Conservation (phyloP, 805 yeast genomes). For the Lachancea fermentati region DNA sequence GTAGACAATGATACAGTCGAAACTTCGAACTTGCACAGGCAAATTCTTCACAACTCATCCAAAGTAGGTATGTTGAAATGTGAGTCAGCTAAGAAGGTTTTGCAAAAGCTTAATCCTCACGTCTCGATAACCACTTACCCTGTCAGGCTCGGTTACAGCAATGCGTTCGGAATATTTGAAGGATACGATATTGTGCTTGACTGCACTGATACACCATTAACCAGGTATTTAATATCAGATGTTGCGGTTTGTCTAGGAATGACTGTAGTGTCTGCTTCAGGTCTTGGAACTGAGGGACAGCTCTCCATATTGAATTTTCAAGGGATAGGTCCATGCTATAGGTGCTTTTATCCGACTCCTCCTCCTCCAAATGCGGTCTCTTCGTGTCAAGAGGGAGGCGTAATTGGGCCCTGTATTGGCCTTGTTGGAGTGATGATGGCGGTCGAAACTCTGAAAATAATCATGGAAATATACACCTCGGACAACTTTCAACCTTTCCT, state of each 20-base stretch:
- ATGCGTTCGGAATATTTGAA: slow-evolving; percentile 59
- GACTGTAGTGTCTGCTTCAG: slow-evolving; percentile 87
- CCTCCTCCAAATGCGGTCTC: slow-evolving; percentile 80
- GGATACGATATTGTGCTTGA: slow-evolving; percentile 76
- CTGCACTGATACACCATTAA: slow-evolving; percentile 90
- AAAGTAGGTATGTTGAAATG: slow-evolving; percentile 68
- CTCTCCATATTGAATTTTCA: slow-evolving; percentile 65
- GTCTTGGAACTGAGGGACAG: slow-evolving; percentile 89
- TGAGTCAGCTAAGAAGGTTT: slow-evolving; percentile 62
- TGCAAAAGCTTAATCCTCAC: slow-evolving; percentile 59
- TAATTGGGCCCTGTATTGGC: slow-evolving; percentile 95
- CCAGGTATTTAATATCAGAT: slow-evolving; percentile 84
- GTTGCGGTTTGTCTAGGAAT: slow-evolving; percentile 62
- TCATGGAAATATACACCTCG: slow-evolving; percentile 47
- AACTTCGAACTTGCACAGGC: slow-evolving; percentile 81
- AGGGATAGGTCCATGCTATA: slow-evolving; percentile 78
- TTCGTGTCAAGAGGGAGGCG: slow-evolving; percentile 90
- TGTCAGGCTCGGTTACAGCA: slow-evolving; percentile 43
- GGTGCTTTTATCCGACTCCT: slow-evolving; percentile 89
- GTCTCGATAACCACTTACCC: slow-evolving; percentile 52
- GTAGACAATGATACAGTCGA: slow-evolving; percentile 87
- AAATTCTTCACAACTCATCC: slow-evolving; percentile 67
- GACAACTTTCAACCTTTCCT: slow-evolving; percentile 63
- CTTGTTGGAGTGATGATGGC: slow-evolving; percentile 87
- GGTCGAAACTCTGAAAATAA: slow-evolving; percentile 71